These are phyloP conservation scores for Kregervanrija fluxuum DNA, from an alignment of 805 yeast species.

Conservation along the genomic window DNA sequence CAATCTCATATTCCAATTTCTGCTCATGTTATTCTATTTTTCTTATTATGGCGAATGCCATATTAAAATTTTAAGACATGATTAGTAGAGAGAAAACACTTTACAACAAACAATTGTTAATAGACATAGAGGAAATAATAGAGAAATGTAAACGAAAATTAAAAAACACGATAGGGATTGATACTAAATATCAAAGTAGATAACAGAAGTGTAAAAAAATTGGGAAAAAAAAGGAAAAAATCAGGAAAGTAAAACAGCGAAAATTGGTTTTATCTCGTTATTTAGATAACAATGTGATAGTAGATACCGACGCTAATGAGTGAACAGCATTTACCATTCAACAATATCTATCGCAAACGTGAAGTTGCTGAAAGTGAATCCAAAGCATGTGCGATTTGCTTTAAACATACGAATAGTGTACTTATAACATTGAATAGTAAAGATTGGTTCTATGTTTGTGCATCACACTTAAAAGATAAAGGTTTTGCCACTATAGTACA, in stretches of 20 bases:
- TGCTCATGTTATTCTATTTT: too few relatives aligned
- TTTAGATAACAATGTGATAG: too few relatives aligned
- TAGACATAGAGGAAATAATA: too few relatives aligned
- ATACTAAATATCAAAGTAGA: background rate
- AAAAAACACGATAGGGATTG: too few relatives aligned
- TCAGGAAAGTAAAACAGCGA: background rate
- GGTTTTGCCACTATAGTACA: conserved; percentile 34
- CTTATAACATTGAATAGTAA: conserved; percentile 34
- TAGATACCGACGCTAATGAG: background rate
- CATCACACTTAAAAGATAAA: conserved; percentile 38
- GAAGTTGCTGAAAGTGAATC: conserved; percentile 35
- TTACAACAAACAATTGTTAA: too few relatives aligned
- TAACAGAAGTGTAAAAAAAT: background rate
- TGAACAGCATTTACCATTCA: conserved; percentile 17
- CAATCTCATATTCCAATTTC: too few relatives aligned
- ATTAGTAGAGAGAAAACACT: too few relatives aligned
- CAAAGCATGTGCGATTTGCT: conserved; percentile 45
- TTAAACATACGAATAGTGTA: conserved; percentile 40
- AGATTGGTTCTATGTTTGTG: conserved; percentile 50
- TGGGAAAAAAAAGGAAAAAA: background rate
- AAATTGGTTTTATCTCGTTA: too few relatives aligned
- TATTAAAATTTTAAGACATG: too few relatives aligned
- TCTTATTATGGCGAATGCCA: too few relatives aligned
- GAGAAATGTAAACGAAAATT: too few relatives aligned
- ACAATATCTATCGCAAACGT: conserved; percentile 31